These are phyloP conservation scores for Hippophae gyantsensis DNA, from an alignment of 306 rosid species.

Conservation along the genomic window DNA sequence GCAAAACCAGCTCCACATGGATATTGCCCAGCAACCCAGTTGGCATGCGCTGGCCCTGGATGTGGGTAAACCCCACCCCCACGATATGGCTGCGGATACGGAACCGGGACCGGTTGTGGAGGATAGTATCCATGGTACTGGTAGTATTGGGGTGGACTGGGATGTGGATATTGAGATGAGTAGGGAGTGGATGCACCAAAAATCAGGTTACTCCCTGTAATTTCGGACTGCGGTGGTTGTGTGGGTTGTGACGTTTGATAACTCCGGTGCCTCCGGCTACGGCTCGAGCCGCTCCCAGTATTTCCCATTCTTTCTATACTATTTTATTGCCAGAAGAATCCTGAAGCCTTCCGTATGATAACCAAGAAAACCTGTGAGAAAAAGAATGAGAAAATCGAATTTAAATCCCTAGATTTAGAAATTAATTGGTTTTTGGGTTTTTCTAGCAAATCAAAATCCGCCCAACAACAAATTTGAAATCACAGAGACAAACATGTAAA, in stretches of 20 bases:
- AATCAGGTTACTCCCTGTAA: background rate
- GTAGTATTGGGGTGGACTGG: conserved; percentile 15
- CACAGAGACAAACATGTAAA: too few relatives aligned
- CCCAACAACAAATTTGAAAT: too few relatives aligned
- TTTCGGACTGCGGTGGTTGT: conserved; percentile 18
- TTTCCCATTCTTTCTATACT: conserved; percentile 23
- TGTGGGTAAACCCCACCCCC: conserved; percentile 9
- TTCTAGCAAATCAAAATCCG: too few relatives aligned
- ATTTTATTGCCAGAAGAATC: background rate
- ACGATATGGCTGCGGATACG: conserved; percentile 11
- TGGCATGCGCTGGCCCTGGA: background rate
- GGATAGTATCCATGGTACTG: conserved; percentile 22
- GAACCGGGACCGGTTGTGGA: conserved; percentile 15
- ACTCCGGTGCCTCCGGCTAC: conserved; percentile 21
- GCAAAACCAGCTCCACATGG: conserved; percentile 16
- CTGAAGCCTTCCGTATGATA: background rate
- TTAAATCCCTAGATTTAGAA: too few relatives aligned
- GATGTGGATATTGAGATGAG: conserved; percentile 20
- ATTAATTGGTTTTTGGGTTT: too few relatives aligned
- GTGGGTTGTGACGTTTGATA: conserved; percentile 6
- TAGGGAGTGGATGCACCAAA: conserved; percentile 19
- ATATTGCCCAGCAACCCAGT: conserved; percentile 12
- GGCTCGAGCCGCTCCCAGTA: conserved; percentile 17
- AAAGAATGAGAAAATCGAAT: background rate
- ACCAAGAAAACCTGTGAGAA: background rate